Percentiles rank a stretch among this genome's conserved stretches.
Evolutionary conservation across 2,329 filamentous ascomycete genomes (phyloP).

Genomic region (Fusarium nisikadoi): DNA sequence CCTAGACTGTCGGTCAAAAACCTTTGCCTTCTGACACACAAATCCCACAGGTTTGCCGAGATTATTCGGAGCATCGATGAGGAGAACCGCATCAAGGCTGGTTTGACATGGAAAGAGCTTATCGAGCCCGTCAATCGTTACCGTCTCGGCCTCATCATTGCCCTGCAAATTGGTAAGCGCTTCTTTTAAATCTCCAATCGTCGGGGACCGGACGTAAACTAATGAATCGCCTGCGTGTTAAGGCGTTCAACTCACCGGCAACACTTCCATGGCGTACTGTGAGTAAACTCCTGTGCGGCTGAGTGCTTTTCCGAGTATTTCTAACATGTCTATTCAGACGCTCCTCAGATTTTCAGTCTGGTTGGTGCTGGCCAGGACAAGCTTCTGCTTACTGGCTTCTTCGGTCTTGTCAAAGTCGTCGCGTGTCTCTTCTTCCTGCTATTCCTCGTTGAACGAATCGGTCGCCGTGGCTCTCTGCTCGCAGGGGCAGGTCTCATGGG

Average conservation of each 20-base stretch:
- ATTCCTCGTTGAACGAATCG: background rate
- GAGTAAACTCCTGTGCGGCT: background rate
- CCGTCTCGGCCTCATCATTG: background rate
- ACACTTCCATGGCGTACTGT: background rate
- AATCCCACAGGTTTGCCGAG: background rate
- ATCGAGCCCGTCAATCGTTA: background rate
- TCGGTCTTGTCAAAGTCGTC: background rate
- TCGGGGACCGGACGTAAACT: accelerated
- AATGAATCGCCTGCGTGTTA: background rate
- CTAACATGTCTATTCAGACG: background rate
- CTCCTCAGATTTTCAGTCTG: background rate
- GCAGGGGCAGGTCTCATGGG: background rate
- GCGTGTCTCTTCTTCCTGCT: background rate
- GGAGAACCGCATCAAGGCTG: background rate
- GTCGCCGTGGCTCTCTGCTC: background rate
- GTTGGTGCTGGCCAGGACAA: background rate
- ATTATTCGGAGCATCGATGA: background rate
- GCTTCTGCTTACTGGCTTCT: background rate
- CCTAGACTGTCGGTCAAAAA: background rate
- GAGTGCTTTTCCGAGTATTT: background rate
- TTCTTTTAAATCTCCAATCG: background rate
- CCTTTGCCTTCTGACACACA: background rate
- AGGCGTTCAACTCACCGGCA: background rate
- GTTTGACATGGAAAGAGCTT: background rate
- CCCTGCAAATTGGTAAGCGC: background rate